These are phyloP conservation scores for Coffea eugenioides DNA, from an alignment of 257 asterid species.

Conservation along the genomic window DNA sequence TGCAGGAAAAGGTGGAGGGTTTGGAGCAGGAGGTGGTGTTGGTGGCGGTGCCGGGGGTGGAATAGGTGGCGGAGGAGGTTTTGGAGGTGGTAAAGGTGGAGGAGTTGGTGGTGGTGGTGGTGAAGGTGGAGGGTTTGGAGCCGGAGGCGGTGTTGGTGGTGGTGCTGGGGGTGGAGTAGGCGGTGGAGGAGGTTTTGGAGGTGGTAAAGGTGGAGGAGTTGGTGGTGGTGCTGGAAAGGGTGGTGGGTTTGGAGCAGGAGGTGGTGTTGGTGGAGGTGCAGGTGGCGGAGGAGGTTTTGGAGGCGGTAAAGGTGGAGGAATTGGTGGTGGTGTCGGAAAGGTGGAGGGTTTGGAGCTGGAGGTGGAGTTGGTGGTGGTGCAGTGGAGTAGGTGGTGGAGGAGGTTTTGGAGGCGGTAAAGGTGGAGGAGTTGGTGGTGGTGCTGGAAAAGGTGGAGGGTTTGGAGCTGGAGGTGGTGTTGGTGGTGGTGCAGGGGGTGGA, in stretches of 20 bases:
- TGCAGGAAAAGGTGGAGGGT: neutral
- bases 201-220: neutral
- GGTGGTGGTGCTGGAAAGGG: neutral
- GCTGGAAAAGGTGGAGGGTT: neutral
- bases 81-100: slow-evolving; percentile 1
- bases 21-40: neutral
- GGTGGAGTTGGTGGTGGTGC: neutral
- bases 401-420: too few species aligned
- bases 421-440: neutral
- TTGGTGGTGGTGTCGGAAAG: neutral
- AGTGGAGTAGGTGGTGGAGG: neutral
- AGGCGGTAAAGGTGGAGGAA: neutral
- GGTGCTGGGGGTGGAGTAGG: neutral
- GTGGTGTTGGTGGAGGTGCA: neutral
- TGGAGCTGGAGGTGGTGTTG: neutral
- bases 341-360: neutral
- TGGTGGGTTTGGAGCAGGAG: neutral
- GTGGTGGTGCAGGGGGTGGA: neutral
- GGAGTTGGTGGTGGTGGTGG: neutral
- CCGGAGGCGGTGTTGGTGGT: neutral
- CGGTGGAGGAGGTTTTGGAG: neutral
- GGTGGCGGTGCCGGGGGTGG: neutral
- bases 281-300: too few species aligned
- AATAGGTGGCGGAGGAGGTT: neutral
- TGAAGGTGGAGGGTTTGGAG: neutral